phyloP scores from a whole-genome alignment of 495 filamentous ascomycete genomes.

The Hypoxylon cercidicola region DNA sequence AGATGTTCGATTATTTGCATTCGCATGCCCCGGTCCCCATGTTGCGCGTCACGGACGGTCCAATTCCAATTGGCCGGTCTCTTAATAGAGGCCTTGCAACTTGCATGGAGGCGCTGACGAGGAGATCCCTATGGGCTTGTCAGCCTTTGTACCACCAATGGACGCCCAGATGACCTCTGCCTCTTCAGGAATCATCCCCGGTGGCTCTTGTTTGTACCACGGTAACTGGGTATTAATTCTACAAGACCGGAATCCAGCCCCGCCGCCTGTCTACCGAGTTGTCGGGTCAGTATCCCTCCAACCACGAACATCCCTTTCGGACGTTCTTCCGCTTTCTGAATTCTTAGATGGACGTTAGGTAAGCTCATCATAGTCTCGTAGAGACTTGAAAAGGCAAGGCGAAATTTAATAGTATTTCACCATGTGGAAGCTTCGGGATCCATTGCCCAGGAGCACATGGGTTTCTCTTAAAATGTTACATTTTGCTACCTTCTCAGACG shows the following conservation, averaged over 20 bases:
- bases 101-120: conserved; percentile 29
- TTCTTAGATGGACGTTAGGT: background rate
- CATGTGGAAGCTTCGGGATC: conserved; percentile 15
- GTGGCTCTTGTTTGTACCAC: conserved; percentile 21
- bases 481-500: conserved; percentile 27
- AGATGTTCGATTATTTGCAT: conserved; percentile 12
- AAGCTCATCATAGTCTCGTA: background rate
- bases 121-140: conserved; percentile 12
- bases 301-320: conserved; percentile 37
- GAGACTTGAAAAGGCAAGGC: conserved; percentile 16
- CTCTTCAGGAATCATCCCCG: conserved; percentile 25
- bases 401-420: conserved; percentile 14
- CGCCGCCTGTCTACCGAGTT: conserved; percentile 31
- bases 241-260: background rate
- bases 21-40: background rate
- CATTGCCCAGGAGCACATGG: conserved; percentile 19
- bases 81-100: conserved; percentile 18
- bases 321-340: conserved; percentile 27
- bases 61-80: conserved; percentile 29
- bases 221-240: conserved; percentile 24
- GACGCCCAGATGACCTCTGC: conserved; percentile 2
- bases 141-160: conserved; percentile 22
- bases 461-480: conserved; percentile 30
- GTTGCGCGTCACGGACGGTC: conserved; percentile 8
- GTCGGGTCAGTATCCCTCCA: conserved; percentile 36